Percentiles rank a stretch among this genome's conserved stretches.
phyloP scores from a whole-genome alignment of 2,329 filamentous ascomycete genomes.

The Pyrenochaeta sp. region DNA sequence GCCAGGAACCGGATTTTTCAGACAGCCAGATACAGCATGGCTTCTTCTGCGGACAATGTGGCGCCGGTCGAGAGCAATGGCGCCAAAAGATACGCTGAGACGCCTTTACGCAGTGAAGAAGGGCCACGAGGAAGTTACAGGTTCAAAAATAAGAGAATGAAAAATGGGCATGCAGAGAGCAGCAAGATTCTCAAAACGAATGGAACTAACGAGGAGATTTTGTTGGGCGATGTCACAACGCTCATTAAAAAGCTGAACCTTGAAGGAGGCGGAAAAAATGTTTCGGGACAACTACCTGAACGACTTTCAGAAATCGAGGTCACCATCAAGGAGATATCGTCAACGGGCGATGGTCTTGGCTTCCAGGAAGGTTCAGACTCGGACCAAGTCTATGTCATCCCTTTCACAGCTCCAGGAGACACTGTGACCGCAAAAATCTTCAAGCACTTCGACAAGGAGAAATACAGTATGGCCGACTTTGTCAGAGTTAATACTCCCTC shows the following conservation, averaged over 20 bases:
- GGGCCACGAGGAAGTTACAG: conserved; percentile 45
- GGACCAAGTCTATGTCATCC: conserved; percentile 81
- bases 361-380: conserved; percentile 69
- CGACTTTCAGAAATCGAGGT: conserved; percentile 80
- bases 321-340: conserved; percentile 82
- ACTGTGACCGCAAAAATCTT: conserved; percentile 79
- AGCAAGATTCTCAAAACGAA: conserved; percentile 50
- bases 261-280: conserved; percentile 27
- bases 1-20: conserved; percentile 20
- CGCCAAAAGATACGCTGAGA: conserved; percentile 45
- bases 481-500: conserved; percentile 78
- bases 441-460: conserved; percentile 70
- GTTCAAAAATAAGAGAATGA: conserved; percentile 59
- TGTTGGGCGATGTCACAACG: conserved; percentile 56
- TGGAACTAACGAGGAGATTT: conserved; percentile 59
- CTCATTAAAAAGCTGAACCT: conserved; percentile 50
- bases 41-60: conserved; percentile 41
- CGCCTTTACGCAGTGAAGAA: conserved; percentile 44
- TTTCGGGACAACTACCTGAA: conserved; percentile 62
- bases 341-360: conserved; percentile 90
- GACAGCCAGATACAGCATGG: conserved; percentile 39
- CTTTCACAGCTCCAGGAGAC: conserved; percentile 89
- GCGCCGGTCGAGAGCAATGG: conserved; percentile 43
- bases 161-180: conserved; percentile 49
- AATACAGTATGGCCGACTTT: conserved; percentile 83